A percentile compares a stretch with the other conserved stretches of the same genome.
phyloP scores from a whole-genome alignment of 73 alveolate species.

The Symbiodinium pilosum region DNA sequence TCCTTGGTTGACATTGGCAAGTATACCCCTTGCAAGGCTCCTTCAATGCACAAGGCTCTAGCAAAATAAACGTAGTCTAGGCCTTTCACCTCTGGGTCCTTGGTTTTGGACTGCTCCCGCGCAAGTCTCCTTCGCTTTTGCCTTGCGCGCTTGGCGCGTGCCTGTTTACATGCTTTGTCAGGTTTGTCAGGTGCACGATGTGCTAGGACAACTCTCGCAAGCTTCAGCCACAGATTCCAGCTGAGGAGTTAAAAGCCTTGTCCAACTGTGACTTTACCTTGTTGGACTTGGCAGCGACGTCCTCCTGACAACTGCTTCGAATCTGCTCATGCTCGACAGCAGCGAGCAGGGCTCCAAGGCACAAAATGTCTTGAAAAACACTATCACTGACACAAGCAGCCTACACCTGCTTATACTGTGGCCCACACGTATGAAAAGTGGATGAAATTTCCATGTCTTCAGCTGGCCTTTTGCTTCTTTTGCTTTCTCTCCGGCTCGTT shows the following conservation, averaged over 20 bases:
- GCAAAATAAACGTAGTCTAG: background rate
- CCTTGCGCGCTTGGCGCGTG: constrained; percentile 9
- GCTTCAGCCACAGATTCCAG: background rate
- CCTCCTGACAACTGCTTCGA: background rate
- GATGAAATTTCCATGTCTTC: no score
- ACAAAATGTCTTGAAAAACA: background rate
- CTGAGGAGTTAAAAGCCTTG: background rate
- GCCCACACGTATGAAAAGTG: no score
- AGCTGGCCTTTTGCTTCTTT: background rate
- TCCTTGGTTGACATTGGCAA: background rate
- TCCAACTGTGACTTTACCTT: background rate
- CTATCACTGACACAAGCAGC: background rate
- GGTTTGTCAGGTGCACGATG: background rate
- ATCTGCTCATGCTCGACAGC: background rate
- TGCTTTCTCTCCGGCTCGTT: background rate
- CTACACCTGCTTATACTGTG: background rate
- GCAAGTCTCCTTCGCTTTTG: background rate
- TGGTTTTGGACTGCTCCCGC: background rate
- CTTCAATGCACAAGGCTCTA: background rate
- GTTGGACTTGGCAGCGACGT: background rate
- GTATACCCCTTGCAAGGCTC: background rate
- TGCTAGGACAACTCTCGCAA: background rate
- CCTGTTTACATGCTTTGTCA: background rate
- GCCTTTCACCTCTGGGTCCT: background rate
- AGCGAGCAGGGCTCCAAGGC: background rate